Evolutionary conservation across 257 asterid genomes (phyloP).

Genomic region (Solanum paucissectum): DNA sequence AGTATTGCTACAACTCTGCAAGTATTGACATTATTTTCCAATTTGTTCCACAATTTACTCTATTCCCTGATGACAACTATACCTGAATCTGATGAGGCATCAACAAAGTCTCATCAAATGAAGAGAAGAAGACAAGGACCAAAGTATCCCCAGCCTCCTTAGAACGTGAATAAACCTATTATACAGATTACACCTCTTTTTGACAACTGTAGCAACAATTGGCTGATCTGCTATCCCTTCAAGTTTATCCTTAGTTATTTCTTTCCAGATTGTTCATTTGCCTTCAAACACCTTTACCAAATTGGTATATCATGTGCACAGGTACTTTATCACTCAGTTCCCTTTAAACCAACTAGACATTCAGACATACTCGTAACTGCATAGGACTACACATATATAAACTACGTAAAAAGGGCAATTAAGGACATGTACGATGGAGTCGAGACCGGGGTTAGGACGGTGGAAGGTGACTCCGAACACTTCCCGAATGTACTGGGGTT

Average conservation of each 20-base stretch:
- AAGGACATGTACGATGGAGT: background rate
- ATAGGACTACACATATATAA: background rate
- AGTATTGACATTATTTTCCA: background rate
- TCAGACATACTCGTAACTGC: background rate
- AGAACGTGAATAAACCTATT: background rate
- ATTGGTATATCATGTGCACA: background rate
- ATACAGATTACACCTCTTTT: background rate
- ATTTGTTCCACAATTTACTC: background rate
- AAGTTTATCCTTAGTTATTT: background rate
- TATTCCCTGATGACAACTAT: background rate
- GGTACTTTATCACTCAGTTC: background rate
- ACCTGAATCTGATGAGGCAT: background rate
- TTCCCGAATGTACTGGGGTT: background rate
- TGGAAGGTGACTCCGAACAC: background rate
- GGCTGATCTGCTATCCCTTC: background rate
- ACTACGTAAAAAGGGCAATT: background rate
- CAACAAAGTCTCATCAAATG: background rate
- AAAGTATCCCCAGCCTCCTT: background rate
- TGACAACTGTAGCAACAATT: background rate
- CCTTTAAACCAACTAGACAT: background rate
- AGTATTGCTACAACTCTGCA: background rate
- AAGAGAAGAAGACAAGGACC: background rate
- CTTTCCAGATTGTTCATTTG: background rate
- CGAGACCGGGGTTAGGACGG: background rate
- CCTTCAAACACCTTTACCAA: background rate